Conservation (phyloP, 176 grass and related monocot genomes). For the Phragmites australis region DNA sequence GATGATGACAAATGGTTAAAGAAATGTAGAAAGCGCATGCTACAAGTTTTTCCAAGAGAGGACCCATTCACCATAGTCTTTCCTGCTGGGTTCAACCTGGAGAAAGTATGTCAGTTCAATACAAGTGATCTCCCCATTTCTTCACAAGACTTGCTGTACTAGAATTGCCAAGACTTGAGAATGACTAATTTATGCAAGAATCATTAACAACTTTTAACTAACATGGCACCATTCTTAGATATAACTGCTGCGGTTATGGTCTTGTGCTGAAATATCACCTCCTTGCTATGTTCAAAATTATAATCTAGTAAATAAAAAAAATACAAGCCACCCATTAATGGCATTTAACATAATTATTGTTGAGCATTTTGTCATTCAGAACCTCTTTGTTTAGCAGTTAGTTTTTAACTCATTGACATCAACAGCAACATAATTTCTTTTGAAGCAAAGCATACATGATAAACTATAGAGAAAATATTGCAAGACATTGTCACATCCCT, state of each 20-base stretch:
- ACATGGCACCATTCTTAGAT: background rate
- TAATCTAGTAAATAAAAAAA: background rate
- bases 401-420: background rate
- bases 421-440: background rate
- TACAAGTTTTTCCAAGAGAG: constrained; percentile 74
- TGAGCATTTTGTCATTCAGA: background rate
- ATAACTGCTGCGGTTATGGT: background rate
- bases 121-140: background rate
- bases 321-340: background rate
- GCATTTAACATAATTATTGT: background rate
- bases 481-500: background rate
- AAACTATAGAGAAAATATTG: background rate
- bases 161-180: background rate
- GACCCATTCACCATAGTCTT: constrained; percentile 79
- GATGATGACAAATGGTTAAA: constrained; percentile 83
- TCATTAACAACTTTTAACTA: background rate
- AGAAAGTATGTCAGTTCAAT: constrained; percentile 64
- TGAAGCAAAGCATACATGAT: constrained; percentile 15
- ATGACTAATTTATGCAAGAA: background rate
- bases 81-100: constrained; percentile 71
- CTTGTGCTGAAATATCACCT: background rate
- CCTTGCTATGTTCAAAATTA: background rate
- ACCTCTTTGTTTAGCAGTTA: background rate
- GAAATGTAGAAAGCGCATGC: constrained; percentile 81
- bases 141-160: background rate